Percentiles rank a stretch among this genome's conserved stretches.
phyloP scores from a whole-genome alignment of 139 green algal genomes.

The Yamagishiella unicocca region DNA sequence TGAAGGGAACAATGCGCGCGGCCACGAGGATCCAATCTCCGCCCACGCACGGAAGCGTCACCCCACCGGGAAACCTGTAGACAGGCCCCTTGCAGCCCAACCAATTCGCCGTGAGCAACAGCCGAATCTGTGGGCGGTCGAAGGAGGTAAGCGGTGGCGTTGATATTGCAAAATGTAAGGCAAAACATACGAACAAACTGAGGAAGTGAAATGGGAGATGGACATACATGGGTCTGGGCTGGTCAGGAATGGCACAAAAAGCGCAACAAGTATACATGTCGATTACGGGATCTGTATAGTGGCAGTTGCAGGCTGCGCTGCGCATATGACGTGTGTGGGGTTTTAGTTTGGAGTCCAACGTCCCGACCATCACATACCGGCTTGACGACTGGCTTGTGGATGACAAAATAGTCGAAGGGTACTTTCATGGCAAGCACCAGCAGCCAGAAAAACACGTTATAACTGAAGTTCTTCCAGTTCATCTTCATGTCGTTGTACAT shows the following conservation, averaged over 20 bases:
- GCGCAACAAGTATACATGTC: too few relatives aligned
- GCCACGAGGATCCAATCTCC: slow-evolving; percentile 43
- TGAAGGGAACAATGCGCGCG: slow-evolving; percentile 18
- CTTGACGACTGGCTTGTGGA: slow-evolving; percentile 42
- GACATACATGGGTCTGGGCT: too few relatives aligned
- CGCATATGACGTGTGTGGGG: too few relatives aligned
- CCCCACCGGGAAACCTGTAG: not conserved
- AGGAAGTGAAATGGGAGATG: too few relatives aligned
- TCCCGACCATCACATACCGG: too few relatives aligned
- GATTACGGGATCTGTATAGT: too few relatives aligned
- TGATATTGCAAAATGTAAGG: too few relatives aligned
- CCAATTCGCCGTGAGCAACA: slow-evolving; percentile 38
- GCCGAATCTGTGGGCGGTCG: not conserved
- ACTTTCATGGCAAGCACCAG: slow-evolving; percentile 55
- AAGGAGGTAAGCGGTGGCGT: not conserved
- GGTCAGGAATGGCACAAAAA: too few relatives aligned
- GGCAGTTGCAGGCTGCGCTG: too few relatives aligned
- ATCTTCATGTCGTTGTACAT: slow-evolving; percentile 44
- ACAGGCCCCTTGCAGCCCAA: slow-evolving; percentile 4
- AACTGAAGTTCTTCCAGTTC: slow-evolving; percentile 43
- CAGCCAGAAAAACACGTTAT: slow-evolving; percentile 76
- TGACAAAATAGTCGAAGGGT: slow-evolving; percentile 76
- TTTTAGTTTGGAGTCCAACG: too few relatives aligned
- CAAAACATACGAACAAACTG: too few relatives aligned
- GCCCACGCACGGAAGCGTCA: not conserved